Conservation (phyloP, 2,329 filamentous ascomycete species). For the Colletotrichum trifolii region DNA sequence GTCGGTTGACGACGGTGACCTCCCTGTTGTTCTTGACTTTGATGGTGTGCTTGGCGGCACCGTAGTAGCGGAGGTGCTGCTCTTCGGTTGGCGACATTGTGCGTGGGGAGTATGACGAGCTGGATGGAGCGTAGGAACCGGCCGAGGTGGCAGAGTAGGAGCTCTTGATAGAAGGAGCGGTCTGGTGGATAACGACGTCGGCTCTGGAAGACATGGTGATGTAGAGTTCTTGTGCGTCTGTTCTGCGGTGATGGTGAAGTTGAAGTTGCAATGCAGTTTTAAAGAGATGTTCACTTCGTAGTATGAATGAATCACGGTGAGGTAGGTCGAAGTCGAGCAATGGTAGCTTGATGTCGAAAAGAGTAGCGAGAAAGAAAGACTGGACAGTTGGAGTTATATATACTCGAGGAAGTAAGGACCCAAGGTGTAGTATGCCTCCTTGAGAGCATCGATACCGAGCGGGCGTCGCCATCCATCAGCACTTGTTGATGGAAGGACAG, state of each 20-base stretch:
- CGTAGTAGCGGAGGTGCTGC: constrained; percentile 45
- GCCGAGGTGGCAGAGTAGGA: constrained; percentile 41
- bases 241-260: not conserved
- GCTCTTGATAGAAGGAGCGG: constrained; percentile 43
- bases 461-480: constrained; percentile 11
- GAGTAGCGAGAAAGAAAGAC: too few relatives aligned
- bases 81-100: constrained; percentile 24
- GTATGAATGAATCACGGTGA: too few relatives aligned
- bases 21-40: constrained; percentile 45
- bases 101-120: constrained; percentile 25
- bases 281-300: not conserved
- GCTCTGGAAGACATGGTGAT: constrained; percentile 39
- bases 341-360: too few relatives aligned
- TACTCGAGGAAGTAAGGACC: not conserved
- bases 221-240: not conserved
- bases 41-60: constrained; percentile 42
- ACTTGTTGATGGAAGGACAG: constrained; percentile 10
- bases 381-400: not conserved
- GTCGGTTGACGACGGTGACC: constrained; percentile 48
- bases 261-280: not conserved
- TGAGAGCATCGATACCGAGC: constrained; percentile 20
- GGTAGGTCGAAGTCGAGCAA: too few relatives aligned
- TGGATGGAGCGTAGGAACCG: constrained; percentile 33
- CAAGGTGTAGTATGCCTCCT: constrained; percentile 8
- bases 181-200: constrained; percentile 48